Evolutionary conservation across 148 eudicot species (phyloP), one percentile per base, ranked within the genome.

Genomic region (Silene uniflora): DNA sequence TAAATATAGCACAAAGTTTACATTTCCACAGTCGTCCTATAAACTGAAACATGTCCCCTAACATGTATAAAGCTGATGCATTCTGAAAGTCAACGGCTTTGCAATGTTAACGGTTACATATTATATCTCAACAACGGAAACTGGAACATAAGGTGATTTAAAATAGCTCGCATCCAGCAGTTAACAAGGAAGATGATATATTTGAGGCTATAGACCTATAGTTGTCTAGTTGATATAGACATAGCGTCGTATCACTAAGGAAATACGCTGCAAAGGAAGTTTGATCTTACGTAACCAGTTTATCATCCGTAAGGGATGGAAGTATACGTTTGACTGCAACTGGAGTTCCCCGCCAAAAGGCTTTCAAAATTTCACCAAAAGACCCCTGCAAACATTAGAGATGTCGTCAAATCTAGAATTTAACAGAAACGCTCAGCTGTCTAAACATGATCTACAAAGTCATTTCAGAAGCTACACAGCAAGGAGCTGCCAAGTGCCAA

Each of bases 271-370:
- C n/a, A 39, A 21, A 29, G 65, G 32, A 73, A 73, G 25, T 72
- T 22, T 64, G 73, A 78, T 68, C 89, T 87, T 88, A 96, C 99
- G 93, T 88, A 83, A 92, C 98, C 87, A 95, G 83, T 92, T 86
- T 89, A 83, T 95, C 99, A 69, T 92, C 94, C 63, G 97, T 92
- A 79, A 92, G 99, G 75, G 86, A 90, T 81, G 99, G 99, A 81
- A 95, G 97, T 77, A 92, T 95, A 74, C 99, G 97, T 78, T 95
- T 95, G 75, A 95, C 90, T 78, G 99, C 99, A 72, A 95, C 99
- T 58, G 99, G 97, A 84, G 99, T 95, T 83, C 99, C 97, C 68
- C 99, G 92, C 99, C 99, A 95, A 75, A 81, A 47, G 70, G 96
- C 97, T 91, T 89, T 92, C 85, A 95, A 62, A 74, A 95, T 95